These are phyloP conservation scores for Balamuthia mandrillaris DNA, from an alignment of 208 protist species.

Conservation along the genomic window DNA sequence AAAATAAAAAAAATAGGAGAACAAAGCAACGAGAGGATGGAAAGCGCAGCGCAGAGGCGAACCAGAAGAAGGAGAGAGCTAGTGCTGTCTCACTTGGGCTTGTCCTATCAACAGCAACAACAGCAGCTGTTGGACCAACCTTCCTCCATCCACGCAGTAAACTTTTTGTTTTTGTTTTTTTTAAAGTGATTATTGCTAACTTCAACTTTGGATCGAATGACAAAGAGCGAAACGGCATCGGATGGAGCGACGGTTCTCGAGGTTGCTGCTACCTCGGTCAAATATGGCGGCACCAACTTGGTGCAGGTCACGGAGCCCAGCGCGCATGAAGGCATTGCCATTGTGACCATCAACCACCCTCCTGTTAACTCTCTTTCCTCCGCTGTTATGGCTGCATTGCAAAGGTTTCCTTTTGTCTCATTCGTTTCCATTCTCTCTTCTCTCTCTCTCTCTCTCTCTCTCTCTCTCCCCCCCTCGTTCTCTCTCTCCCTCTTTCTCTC, in stretches of 20 bases:
- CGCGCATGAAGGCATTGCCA: neutral
- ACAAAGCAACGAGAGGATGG: neutral
- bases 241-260: neutral
- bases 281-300: neutral
- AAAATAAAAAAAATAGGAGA: neutral
- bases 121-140: neutral
- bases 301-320: neutral
- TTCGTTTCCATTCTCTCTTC: neutral
- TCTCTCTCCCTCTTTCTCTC: no score
- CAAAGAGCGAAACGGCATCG: neutral
- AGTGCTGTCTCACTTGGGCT: neutral
- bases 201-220: neutral
- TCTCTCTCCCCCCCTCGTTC: no score
- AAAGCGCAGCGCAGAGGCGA: no score
- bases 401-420: neutral
- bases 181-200: neutral
- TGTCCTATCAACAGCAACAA: neutral
- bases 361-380: neutral
- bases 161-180: neutral
- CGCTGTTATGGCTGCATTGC: neutral
- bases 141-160: neutral
- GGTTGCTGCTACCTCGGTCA: no score
- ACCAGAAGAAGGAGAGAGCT: neutral
- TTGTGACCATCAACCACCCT: conserved; percentile 27
- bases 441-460: no score